Evolutionary conservation across 768 basidiomycete genomes (phyloP), one percentile per base, ranked within the genome.

Genomic region (Naganishia randhawae): DNA sequence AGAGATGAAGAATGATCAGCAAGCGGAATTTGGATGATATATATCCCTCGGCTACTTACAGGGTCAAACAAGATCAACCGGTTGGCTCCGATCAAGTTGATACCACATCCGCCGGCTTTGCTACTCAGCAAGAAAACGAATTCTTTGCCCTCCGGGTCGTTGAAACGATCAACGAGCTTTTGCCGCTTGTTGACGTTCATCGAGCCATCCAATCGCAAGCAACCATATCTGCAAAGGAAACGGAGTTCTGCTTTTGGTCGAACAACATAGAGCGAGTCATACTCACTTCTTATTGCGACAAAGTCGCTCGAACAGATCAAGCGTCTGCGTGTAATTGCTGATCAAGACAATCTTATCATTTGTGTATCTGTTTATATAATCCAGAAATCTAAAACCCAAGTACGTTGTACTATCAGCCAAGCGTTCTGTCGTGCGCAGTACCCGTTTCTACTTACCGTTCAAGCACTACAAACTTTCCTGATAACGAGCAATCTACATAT

Each of bases 261-360:
- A 37, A 19, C n/a, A 3, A n/a, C 7, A 13, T 48, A 13, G 3
- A 48, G 41, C 31, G 17, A 29, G 14, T n/a, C 2, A 19, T 32
- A 76, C 83, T 63, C 71, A 92, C 92, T 90, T 89, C 78, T 93
- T 94, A 74, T 80, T 86, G 33, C 90, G 85, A 74, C 91, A 90
- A 57, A 95, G 80, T 75, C 88, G 91, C 81, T 94, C 92, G 73
- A 97, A 95, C 11, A 95, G 81, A 77, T 96, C 93, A 2, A 97
- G 84, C 0, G 93, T 97, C 79, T 94, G 92, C 5, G 93, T 97
- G 76, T 94, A 94, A 78, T 97, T 97, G 77, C 92, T 94, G 76
- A 97, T 96, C 50, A 97, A 82, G 17, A 97, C 93, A 67, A 96
- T 95, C 83, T 97, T 97, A 83, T 97, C 93, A 65, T 84, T 89